These are phyloP conservation scores for Suhomyces yuchorum DNA, from an alignment of 1,139 yeast genomes.

Conservation along the genomic window DNA sequence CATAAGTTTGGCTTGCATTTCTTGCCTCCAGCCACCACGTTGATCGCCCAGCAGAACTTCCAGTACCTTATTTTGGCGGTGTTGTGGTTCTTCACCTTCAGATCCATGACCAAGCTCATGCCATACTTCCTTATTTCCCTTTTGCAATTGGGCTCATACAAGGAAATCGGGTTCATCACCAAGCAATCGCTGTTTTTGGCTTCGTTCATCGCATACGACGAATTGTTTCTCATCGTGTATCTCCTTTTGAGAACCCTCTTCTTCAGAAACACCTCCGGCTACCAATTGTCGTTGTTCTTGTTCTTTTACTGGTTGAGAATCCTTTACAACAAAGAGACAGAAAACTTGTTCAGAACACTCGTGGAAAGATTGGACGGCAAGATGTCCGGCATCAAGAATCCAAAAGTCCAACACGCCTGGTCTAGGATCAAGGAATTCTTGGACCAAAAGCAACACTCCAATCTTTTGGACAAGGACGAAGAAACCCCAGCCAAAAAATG, in stretches of 20 bases:
- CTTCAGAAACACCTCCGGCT: constrained; percentile 69
- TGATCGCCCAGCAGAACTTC: constrained; percentile 69
- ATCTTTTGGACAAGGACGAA: background rate
- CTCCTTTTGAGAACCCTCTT: constrained; percentile 60
- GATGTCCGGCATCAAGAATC: constrained; percentile 44
- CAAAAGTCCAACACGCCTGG: constrained; percentile 51
- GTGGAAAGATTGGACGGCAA: constrained; percentile 47
- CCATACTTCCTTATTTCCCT: constrained; percentile 61
- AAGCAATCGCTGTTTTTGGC: constrained; percentile 44
- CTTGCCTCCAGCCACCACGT: constrained; percentile 57
- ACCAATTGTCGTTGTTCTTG: constrained; percentile 57
- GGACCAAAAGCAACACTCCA: constrained; percentile 30
- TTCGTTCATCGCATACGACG: constrained; percentile 60
- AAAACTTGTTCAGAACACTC: constrained; percentile 43
- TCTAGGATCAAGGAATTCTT: constrained; percentile 40
- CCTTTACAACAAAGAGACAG: constrained; percentile 53
- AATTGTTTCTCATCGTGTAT: constrained; percentile 53
- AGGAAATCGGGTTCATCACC: constrained; percentile 44
- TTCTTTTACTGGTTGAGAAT: constrained; percentile 72
- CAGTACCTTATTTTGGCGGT: constrained; percentile 58
- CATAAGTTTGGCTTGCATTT: constrained; percentile 58
- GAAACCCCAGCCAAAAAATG: background rate
- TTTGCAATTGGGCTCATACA: constrained; percentile 52
- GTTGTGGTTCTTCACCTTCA: constrained; percentile 65
- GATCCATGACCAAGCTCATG: constrained; percentile 62